A percentile compares a stretch with the other conserved stretches of the same genome.
Evolutionary conservation across 2,329 filamentous ascomycete genomes (phyloP).

Genomic region (Sporothrix curviconia): DNA sequence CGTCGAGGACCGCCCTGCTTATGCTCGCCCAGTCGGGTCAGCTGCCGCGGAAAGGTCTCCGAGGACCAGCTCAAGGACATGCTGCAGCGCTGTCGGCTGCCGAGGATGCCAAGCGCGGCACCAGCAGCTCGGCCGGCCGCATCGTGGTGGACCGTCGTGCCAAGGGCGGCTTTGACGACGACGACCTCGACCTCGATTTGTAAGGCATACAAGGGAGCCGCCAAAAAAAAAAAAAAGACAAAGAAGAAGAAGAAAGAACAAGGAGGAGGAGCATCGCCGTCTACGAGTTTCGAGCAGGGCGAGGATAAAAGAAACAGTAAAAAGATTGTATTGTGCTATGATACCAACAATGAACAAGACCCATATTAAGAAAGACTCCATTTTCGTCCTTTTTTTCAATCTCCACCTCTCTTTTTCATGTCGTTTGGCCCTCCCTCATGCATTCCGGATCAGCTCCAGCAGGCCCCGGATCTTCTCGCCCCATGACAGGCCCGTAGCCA

Average conservation of each 20-base stretch:
- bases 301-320: background rate
- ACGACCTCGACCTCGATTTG: conserved; percentile 51
- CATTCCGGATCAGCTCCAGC: conserved; percentile 16
- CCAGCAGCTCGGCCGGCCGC: conserved; percentile 58
- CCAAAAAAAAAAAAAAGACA: background rate
- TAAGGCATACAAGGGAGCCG: background rate
- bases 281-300: too few species aligned
- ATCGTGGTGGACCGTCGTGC: conserved; percentile 73
- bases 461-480: conserved; percentile 14
- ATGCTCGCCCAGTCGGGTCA: conserved; percentile 85
- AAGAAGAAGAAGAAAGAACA: background rate
- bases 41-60: conserved; percentile 76
- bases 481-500: conserved; percentile 45
- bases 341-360: conserved; percentile 2
- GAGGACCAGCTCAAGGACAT: conserved; percentile 93
- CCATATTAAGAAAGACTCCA: background rate
- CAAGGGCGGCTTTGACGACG: conserved; percentile 79
- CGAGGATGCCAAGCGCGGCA: conserved; percentile 57
- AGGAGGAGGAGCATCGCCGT: background rate
- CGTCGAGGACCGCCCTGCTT: conserved; percentile 86
- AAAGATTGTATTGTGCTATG: background rate
- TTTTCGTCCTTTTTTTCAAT: too few species aligned
- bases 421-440: too few species aligned
- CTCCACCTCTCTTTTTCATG: background rate
- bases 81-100: conserved; percentile 78